Evolutionary conservation across 306 rosid genomes (phyloP).

Genomic region (Quercus gilva): DNA sequence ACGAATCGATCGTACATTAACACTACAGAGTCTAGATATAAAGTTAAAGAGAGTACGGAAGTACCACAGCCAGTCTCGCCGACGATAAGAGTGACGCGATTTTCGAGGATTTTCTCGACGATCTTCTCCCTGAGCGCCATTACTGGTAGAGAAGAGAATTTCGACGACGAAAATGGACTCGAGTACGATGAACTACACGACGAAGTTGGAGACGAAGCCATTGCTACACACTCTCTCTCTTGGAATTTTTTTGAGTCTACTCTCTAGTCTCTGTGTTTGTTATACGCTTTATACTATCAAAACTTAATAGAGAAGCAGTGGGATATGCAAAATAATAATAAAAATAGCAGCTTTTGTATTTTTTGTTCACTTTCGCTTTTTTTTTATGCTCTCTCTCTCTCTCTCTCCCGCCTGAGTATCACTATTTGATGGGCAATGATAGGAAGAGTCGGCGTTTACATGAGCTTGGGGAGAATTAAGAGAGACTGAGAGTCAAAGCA

Average conservation of each 20-base stretch:
- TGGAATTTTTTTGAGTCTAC: too few species aligned
- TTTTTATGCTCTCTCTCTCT: background rate
- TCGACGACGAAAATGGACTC: constrained; percentile 19
- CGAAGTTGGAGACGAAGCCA: constrained; percentile 53
- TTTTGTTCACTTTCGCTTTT: background rate
- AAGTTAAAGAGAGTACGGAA: background rate
- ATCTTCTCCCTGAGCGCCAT: constrained; percentile 57
- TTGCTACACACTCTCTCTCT: constrained; percentile 14
- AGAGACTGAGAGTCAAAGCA: background rate
- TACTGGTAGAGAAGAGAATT: constrained; percentile 63
- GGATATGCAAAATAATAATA: too few species aligned
- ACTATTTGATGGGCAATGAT: background rate
- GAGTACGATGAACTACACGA: constrained; percentile 29
- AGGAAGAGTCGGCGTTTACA: background rate
- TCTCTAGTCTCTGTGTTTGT: too few species aligned
- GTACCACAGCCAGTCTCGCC: constrained; percentile 92
- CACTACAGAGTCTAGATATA: background rate
- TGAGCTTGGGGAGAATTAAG: constrained; percentile 2
- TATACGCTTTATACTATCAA: background rate
- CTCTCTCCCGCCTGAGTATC: background rate
- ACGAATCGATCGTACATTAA: too few species aligned
- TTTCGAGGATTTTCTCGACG: constrained; percentile 66
- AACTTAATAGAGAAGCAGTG: too few species aligned
- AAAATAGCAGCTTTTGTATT: background rate
- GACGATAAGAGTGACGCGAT: constrained; percentile 87